phyloP scores from a whole-genome alignment of 495 filamentous ascomycete species.

The Margaritispora aquatica region DNA sequence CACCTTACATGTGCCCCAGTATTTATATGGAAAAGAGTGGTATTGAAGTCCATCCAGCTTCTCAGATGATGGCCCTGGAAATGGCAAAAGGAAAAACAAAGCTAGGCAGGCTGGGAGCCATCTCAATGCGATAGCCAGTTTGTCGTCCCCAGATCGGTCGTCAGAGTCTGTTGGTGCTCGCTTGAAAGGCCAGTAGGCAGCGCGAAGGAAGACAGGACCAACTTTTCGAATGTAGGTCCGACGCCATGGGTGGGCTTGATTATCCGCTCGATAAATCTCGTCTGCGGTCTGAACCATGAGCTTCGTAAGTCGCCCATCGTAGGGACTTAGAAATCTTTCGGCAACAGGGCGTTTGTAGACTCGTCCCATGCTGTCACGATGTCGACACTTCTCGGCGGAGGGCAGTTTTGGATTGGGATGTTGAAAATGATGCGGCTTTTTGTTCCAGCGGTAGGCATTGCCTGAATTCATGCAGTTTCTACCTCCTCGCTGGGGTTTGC shows the following conservation, averaged over 20 bases:
- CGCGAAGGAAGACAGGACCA: not conserved
- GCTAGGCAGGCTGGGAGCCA: not conserved
- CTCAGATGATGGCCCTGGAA: not conserved
- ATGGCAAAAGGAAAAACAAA: not conserved
- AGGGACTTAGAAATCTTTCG: not conserved
- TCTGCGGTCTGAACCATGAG: not conserved
- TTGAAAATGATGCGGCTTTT: not conserved
- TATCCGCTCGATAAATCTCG: not conserved
- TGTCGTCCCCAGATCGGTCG: not conserved
- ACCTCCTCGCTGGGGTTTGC: not conserved
- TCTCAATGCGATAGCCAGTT: not conserved
- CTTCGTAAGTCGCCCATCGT: not conserved
- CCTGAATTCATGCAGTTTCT: not conserved
- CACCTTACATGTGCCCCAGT: constrained; percentile 1
- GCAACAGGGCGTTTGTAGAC: not conserved
- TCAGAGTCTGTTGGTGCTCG: not conserved
- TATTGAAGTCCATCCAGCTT: not conserved
- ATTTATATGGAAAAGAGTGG: not conserved
- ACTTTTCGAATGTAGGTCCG: constrained; percentile 3
- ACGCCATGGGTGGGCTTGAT: not conserved
- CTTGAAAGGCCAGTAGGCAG: not conserved
- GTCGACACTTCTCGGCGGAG: not conserved
- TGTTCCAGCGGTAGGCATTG: not conserved
- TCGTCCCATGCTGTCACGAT: not conserved
- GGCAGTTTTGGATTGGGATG: not conserved